Conservation (phyloP, 148 eudicot genomes). For the Cornus kousa region DNA sequence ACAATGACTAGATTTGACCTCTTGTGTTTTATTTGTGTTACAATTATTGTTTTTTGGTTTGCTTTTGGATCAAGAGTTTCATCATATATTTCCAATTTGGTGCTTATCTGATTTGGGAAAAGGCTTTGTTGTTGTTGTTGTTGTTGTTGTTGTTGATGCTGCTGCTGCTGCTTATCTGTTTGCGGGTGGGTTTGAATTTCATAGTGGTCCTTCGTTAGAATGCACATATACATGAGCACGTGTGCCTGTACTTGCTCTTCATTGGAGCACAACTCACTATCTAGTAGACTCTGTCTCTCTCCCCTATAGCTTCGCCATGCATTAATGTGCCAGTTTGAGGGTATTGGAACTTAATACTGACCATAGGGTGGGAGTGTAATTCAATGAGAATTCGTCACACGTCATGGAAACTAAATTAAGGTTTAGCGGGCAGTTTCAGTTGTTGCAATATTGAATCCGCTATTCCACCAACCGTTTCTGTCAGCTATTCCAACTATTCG, state of each 20-base stretch:
- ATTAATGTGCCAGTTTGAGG: background rate
- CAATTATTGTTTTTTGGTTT: background rate
- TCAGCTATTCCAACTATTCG: no score
- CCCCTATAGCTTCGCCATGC: background rate
- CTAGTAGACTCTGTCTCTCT: background rate
- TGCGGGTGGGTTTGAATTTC: background rate
- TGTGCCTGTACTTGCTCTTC: background rate
- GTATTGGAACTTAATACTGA: background rate
- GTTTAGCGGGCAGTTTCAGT: background rate
- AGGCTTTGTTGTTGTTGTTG: no score
- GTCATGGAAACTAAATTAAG: background rate
- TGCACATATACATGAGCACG: background rate
- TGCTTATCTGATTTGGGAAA: background rate
- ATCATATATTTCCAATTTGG: background rate
- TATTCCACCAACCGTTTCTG: no score
- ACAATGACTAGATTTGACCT: background rate
- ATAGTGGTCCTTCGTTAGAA: background rate
- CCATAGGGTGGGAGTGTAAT: background rate
- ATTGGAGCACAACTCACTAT: background rate
- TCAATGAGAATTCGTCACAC: background rate
- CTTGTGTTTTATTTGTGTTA: background rate
- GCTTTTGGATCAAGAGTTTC: background rate
- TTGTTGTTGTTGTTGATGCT: no score
- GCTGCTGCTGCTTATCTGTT: background rate
- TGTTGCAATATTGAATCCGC: background rate